phyloP scores from a whole-genome alignment of 805 yeast species.

The Candida dajiaensis region DNA sequence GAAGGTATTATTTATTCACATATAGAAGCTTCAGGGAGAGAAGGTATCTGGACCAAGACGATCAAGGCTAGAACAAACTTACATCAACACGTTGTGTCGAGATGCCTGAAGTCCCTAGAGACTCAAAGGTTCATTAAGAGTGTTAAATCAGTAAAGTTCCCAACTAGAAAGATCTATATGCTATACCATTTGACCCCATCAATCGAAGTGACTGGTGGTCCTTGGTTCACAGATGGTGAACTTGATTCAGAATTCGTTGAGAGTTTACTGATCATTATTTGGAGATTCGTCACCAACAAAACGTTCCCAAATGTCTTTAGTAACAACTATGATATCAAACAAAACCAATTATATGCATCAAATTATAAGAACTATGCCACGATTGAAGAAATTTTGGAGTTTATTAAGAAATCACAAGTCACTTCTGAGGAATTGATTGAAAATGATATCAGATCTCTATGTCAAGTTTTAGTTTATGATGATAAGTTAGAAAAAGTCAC shows the following conservation, averaged over 20 bases:
- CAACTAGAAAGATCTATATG: conserved; percentile 96
- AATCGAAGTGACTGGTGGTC: conserved; percentile 96
- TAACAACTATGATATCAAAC: conserved; percentile 22
- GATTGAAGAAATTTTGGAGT: conserved; percentile 67
- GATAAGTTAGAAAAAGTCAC: conserved; percentile 70
- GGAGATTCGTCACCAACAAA: conserved; percentile 76
- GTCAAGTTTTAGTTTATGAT: conserved; percentile 84
- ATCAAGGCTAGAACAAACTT: conserved; percentile 81
- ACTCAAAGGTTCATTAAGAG: conserved; percentile 78
- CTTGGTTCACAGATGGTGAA: conserved; percentile 97
- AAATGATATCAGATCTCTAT: conserved; percentile 70
- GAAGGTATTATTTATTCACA: conserved; percentile 88
- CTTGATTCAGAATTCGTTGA: conserved; percentile 91
- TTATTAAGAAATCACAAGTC: conserved; percentile 65
- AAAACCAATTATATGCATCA: conserved; percentile 42
- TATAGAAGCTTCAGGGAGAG: conserved; percentile 89
- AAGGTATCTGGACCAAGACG: conserved; percentile 95
- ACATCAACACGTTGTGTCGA: conserved; percentile 84
- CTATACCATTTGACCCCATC: conserved; percentile 89
- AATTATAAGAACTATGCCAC: conserved; percentile 61
- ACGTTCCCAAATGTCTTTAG: conserved; percentile 70
- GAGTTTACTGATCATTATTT: conserved; percentile 72
- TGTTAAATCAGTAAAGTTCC: conserved; percentile 85
- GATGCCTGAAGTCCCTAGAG: conserved; percentile 78
- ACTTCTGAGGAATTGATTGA: conserved; percentile 75